phyloP scores from a whole-genome alignment of 2,329 filamentous ascomycete genomes.

The Chaetomium globosum region DNA sequence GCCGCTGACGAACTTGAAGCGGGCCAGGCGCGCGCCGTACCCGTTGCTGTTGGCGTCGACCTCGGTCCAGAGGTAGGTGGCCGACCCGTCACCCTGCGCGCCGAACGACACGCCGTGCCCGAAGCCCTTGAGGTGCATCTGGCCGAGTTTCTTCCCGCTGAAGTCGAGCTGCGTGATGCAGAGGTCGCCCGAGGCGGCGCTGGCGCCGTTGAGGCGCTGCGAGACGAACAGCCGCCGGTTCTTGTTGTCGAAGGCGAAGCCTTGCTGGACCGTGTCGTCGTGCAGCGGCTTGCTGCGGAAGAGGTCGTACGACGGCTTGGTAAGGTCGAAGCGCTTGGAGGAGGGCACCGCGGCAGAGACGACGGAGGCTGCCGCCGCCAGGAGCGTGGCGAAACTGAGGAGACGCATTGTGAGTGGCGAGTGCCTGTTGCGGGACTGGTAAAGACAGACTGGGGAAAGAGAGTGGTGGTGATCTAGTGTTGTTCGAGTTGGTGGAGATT shows the following conservation, averaged over 20 bases:
- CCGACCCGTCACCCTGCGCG: slow-evolving; percentile 15
- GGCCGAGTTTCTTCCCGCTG: slow-evolving; percentile 20
- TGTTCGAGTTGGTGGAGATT: neutral
- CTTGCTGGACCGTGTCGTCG: slow-evolving; percentile 25
- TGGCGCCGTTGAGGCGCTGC: slow-evolving; percentile 26
- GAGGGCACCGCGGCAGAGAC: slow-evolving; percentile 30
- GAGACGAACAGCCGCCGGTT: slow-evolving; percentile 29
- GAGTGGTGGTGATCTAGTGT: neutral
- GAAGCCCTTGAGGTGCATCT: slow-evolving; percentile 25
- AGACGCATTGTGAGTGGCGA: neutral
- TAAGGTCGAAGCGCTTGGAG: slow-evolving; percentile 24
- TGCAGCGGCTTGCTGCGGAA: slow-evolving; percentile 24
- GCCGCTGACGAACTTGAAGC: slow-evolving; percentile 23
- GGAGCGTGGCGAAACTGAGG: neutral
- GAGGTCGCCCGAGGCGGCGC: slow-evolving; percentile 16
- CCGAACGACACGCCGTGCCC: slow-evolving; percentile 27
- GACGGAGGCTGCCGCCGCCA: slow-evolving; percentile 2
- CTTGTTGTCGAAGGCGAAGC: slow-evolving; percentile 26
- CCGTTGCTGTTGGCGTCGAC: slow-evolving; percentile 25
- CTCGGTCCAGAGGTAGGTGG: slow-evolving; percentile 27
- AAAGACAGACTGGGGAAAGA: neutral
- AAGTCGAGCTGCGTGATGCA: slow-evolving; percentile 30
- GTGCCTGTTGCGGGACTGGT: neutral
- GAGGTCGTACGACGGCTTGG: slow-evolving; percentile 28
- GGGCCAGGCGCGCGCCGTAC: slow-evolving; percentile 21